phyloP scores from a whole-genome alignment of 2,329 filamentous ascomycete genomes.

The Rutstroemia sp. region DNA sequence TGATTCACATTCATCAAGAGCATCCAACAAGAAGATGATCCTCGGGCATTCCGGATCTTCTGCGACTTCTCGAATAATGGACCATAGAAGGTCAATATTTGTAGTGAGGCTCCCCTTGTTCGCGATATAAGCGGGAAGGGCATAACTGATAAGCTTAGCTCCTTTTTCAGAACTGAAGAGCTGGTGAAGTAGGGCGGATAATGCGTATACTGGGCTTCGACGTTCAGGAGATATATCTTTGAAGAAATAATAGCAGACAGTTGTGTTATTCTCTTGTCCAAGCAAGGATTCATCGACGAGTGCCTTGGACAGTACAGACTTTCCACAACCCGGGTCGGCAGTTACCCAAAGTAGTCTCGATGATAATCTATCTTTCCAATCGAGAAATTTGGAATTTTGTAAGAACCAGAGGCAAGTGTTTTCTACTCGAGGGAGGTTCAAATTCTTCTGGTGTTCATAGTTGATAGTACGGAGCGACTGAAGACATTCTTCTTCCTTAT shows the following conservation, averaged over 20 bases:
- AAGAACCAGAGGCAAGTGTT: slow-evolving; percentile 2
- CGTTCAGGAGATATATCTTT: slow-evolving; percentile 2
- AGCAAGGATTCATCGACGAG: slow-evolving; percentile 3
- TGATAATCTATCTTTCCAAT: slow-evolving; percentile 1
- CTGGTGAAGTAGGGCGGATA: slow-evolving; percentile 7
- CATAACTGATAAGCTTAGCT: slow-evolving; percentile 1
- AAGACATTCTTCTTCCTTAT: neutral
- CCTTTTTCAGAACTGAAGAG: slow-evolving; percentile 3
- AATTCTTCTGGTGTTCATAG: neutral
- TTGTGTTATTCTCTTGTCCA: neutral
- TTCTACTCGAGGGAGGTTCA: neutral
- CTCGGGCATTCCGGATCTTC: slow-evolving; percentile 1
- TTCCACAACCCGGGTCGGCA: slow-evolving; percentile 7
- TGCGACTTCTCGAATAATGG: neutral
- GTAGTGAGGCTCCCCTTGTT: neutral
- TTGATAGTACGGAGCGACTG: neutral
- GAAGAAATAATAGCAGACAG: slow-evolving; percentile 9
- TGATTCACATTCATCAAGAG: slow-evolving; percentile 6
- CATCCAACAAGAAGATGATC: slow-evolving; percentile 6
- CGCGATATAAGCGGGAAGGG: neutral
- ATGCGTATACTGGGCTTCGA: slow-evolving; percentile 1
- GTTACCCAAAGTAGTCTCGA: slow-evolving; percentile 4
- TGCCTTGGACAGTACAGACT: slow-evolving; percentile 6
- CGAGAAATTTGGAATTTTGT: neutral
- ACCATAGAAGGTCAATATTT: slow-evolving; percentile 4